Percentiles rank a stretch among this genome's conserved stretches.
These are phyloP conservation scores for Sicyos baderoa DNA, from an alignment of 306 rosid species.

Conservation along the genomic window DNA sequence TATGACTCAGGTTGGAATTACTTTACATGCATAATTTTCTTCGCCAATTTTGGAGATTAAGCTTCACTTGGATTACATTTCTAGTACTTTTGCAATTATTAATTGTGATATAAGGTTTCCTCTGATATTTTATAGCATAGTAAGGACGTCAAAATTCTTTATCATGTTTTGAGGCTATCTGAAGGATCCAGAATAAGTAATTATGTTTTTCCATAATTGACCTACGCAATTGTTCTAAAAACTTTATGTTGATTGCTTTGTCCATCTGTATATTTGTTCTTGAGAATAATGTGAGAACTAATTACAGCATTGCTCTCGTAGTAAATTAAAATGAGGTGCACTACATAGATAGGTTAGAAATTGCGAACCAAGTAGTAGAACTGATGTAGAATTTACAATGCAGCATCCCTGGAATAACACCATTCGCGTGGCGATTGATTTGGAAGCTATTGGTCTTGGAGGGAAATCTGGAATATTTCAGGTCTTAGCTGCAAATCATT, in stretches of 20 bases:
- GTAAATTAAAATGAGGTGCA: constrained; percentile 7
- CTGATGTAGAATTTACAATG: constrained; percentile 25
- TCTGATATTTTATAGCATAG: background rate
- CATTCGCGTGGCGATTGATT: constrained; percentile 69
- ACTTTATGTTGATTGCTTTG: background rate
- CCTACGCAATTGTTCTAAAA: background rate
- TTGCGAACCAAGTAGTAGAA: constrained; percentile 14
- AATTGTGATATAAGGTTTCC: background rate
- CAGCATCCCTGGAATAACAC: constrained; percentile 94
- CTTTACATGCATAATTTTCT: constrained; percentile 19
- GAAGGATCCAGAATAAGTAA: background rate
- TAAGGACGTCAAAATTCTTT: background rate
- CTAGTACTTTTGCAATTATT: background rate
- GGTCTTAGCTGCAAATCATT: constrained; percentile 43
- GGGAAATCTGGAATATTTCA: constrained; percentile 90
- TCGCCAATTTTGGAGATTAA: background rate
- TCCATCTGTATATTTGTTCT: background rate
- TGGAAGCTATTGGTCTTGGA: constrained; percentile 98
- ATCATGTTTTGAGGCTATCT: background rate
- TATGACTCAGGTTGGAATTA: constrained; percentile 68
- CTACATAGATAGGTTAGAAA: background rate
- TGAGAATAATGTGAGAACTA: background rate
- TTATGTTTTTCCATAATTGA: background rate
- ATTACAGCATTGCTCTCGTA: constrained; percentile 1
- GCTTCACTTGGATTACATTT: background rate